Conservation (phyloP, 164 flowering plant species). For the Kalanchoe fedtschenkoi region DNA sequence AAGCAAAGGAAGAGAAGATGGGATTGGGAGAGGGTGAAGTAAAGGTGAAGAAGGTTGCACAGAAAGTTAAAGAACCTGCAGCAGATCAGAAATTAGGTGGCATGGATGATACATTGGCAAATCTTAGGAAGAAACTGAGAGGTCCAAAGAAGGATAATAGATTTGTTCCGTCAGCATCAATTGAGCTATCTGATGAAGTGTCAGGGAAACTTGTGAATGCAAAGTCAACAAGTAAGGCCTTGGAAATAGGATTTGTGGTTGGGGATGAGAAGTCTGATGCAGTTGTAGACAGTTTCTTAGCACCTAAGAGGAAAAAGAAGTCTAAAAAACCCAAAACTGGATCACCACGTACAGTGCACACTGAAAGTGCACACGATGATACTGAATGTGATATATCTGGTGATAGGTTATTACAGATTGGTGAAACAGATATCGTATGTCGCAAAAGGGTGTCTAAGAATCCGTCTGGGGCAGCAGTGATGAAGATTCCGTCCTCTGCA, state of each 20-base stretch:
- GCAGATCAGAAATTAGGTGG: conserved; percentile 34
- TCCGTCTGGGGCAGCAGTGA: conserved; percentile 16
- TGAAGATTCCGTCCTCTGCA: conserved; percentile 33
- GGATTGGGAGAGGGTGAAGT: conserved; percentile 16
- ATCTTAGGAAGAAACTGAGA: conserved; percentile 55
- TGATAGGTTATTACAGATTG: conserved; percentile 15
- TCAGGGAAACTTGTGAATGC: conserved; percentile 6
- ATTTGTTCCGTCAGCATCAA: conserved; percentile 8
- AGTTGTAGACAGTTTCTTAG: conserved; percentile 8
- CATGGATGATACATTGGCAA: conserved; percentile 70
- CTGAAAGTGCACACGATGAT: background rate
- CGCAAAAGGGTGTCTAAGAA: conserved; percentile 10
- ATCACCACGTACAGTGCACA: conserved; percentile 4
- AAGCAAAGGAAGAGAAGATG: conserved; percentile 36
- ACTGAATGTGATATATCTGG: background rate
- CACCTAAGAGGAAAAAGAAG: conserved; percentile 14
- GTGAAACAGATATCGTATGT: conserved; percentile 11
- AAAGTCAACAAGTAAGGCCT: conserved; percentile 7
- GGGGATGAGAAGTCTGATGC: conserved; percentile 20
- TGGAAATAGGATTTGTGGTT: conserved; percentile 12
- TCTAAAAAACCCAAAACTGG: conserved; percentile 18
- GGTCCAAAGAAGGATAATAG: conserved; percentile 49
- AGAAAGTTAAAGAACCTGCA: conserved; percentile 16
- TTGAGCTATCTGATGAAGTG: conserved; percentile 9
- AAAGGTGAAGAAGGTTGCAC: conserved; percentile 18